A percentile compares a stretch with the other conserved stretches of the same genome.
These are phyloP conservation scores for Aspergillus ibericus DNA, from an alignment of 2,329 filamentous ascomycete species.

Conservation along the genomic window DNA sequence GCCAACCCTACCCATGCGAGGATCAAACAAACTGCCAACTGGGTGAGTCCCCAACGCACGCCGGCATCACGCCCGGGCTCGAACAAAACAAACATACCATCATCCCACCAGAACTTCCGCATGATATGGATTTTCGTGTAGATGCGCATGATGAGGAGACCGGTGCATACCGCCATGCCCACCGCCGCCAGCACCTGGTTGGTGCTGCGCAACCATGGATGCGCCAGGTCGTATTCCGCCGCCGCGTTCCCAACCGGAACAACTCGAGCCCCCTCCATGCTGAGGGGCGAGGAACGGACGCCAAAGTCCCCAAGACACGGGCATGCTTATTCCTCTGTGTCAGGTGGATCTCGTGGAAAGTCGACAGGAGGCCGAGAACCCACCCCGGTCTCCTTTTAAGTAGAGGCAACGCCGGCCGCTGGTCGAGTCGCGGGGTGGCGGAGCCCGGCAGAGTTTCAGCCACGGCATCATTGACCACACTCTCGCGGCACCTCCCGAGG, in stretches of 20 bases:
- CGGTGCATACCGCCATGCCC: slow-evolving; percentile 10
- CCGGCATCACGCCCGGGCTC: neutral
- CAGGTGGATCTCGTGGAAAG: neutral
- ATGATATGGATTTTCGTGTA: slow-evolving; percentile 17
- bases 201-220: slow-evolving; percentile 1
- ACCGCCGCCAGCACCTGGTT: slow-evolving; percentile 10
- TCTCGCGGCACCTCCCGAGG: neutral
- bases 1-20: slow-evolving; percentile 20
- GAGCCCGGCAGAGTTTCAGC: neutral
- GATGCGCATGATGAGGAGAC: slow-evolving; percentile 15
- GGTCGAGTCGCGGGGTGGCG: neutral
- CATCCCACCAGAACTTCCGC: slow-evolving; percentile 23
- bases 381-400: neutral
- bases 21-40: slow-evolving; percentile 20
- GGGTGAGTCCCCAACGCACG: slow-evolving; percentile 3
- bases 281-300: neutral
- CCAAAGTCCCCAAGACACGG: no score
- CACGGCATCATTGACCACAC: neutral
- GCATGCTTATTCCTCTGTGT: neutral
- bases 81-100: slow-evolving; percentile 17
- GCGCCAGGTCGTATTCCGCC: neutral
- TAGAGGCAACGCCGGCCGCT: neutral
- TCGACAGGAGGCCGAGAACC: neutral
- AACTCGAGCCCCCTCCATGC: neutral
- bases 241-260: neutral